phyloP scores from a whole-genome alignment of 805 yeast genomes.

The Wickerhamiella bombiphila region DNA sequence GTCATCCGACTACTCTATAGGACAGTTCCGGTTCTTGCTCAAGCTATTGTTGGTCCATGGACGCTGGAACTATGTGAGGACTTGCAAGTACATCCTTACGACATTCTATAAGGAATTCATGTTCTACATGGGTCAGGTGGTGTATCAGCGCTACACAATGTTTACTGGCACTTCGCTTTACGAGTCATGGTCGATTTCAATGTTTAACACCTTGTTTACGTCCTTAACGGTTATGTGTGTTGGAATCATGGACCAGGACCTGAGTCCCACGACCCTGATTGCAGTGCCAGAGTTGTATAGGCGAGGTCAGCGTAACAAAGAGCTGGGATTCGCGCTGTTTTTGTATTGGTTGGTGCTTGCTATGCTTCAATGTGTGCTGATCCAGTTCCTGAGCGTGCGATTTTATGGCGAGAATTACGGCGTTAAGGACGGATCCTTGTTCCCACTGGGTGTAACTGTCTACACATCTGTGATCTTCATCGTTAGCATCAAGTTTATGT shows the following conservation, averaged over 20 bases:
- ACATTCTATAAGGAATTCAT: slow-evolving; percentile 90
- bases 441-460: slow-evolving; percentile 65
- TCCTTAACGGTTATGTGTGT: slow-evolving; percentile 80
- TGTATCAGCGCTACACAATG: slow-evolving; percentile 72
- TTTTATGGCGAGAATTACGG: slow-evolving; percentile 56
- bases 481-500: slow-evolving; percentile 64
- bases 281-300: slow-evolving; percentile 85
- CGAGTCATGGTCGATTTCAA: slow-evolving; percentile 91
- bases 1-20: slow-evolving; percentile 86
- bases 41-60: slow-evolving; percentile 88
- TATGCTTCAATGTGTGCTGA: slow-evolving; percentile 51
- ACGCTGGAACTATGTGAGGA: slow-evolving; percentile 82
- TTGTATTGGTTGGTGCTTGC: slow-evolving; percentile 68
- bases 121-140: slow-evolving; percentile 76
- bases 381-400: slow-evolving; percentile 51
- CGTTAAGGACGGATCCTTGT: slow-evolving; percentile 55
- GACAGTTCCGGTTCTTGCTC: slow-evolving; percentile 73
- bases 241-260: slow-evolving; percentile 91
- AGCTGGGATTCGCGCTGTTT: slow-evolving; percentile 58
- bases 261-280: slow-evolving; percentile 71
- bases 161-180: slow-evolving; percentile 88
- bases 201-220: slow-evolving; percentile 94
- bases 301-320: slow-evolving; percentile 58
- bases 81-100: slow-evolving; percentile 79
- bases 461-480: slow-evolving; percentile 60